phyloP scores from a whole-genome alignment of 768 basidiomycete genomes.

The Cubamyces lactineus region DNA sequence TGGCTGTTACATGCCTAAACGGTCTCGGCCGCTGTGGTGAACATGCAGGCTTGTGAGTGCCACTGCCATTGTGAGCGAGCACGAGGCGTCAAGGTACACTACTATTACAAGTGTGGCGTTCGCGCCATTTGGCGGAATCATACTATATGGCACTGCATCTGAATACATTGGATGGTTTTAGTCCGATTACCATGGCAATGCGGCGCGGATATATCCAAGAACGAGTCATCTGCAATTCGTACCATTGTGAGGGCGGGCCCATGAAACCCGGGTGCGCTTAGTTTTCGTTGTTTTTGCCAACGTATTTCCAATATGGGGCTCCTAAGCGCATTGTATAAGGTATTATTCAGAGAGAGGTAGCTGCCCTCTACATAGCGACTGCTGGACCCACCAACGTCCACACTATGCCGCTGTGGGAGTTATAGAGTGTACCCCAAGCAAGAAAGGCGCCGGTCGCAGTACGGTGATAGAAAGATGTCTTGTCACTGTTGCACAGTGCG shows the following conservation, averaged over 20 bases:
- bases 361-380: background rate
- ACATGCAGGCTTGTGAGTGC: background rate
- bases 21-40: background rate
- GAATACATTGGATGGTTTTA: background rate
- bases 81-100: background rate
- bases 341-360: background rate
- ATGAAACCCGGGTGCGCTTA: background rate
- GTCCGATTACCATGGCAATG: background rate
- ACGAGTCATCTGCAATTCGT: background rate
- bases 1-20: background rate
- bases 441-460: no score
- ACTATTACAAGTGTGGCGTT: background rate
- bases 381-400: constrained; percentile 2
- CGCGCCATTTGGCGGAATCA: background rate
- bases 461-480: no score
- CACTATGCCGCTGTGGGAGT: constrained; percentile 2
- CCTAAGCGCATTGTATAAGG: background rate
- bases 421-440: no score
- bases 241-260: background rate
- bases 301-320: background rate
- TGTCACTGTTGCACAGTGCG: background rate
- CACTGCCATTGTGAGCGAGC: background rate
- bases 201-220: background rate
- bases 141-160: background rate
- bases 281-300: background rate